Conservation (phyloP, 768 basidiomycete genomes). For the Favolaschia claudopus region DNA sequence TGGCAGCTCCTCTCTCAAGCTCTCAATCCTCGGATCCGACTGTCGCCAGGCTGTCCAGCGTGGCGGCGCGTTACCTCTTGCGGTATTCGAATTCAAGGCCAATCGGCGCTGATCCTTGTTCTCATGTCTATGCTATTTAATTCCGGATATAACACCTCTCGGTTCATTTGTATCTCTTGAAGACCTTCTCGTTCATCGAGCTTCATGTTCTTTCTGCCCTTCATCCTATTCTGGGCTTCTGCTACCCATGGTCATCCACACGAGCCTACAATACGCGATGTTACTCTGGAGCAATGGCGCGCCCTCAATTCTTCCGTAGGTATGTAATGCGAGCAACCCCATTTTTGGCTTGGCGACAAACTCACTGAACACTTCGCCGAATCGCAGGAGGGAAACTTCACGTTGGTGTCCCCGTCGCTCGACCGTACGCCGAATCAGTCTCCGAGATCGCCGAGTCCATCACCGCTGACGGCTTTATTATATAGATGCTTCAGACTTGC, state of each 20-base stretch:
- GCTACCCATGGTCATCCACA: not conserved
- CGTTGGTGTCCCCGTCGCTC: constrained; percentile 24
- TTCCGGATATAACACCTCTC: too few relatives aligned
- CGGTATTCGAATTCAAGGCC: too few relatives aligned
- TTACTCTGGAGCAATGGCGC: constrained; percentile 9
- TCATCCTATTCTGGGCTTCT: not conserved
- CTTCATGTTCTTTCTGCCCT: constrained; percentile 9
- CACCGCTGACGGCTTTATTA: not conserved
- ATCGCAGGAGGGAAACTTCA: constrained; percentile 25
- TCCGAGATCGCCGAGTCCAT: not conserved
- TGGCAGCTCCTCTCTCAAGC: too few relatives aligned
- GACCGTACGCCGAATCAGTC: constrained; percentile 12
- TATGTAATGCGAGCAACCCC: too few relatives aligned
- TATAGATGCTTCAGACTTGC: constrained; percentile 17
- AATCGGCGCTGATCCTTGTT: too few relatives aligned
- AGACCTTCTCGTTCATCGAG: not conserved
- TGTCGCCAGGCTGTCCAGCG: too few relatives aligned
- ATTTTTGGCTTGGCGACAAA: too few relatives aligned
- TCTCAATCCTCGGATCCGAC: too few relatives aligned
- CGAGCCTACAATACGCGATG: not conserved
- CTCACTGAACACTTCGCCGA: too few relatives aligned
- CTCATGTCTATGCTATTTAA: too few relatives aligned
- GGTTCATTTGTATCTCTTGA: not conserved
- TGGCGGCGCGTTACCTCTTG: too few relatives aligned
- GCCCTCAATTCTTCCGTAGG: constrained; percentile 22